phyloP scores from a whole-genome alignment of 2,329 filamentous ascomycete species.

The Botrytis paeoniae region DNA sequence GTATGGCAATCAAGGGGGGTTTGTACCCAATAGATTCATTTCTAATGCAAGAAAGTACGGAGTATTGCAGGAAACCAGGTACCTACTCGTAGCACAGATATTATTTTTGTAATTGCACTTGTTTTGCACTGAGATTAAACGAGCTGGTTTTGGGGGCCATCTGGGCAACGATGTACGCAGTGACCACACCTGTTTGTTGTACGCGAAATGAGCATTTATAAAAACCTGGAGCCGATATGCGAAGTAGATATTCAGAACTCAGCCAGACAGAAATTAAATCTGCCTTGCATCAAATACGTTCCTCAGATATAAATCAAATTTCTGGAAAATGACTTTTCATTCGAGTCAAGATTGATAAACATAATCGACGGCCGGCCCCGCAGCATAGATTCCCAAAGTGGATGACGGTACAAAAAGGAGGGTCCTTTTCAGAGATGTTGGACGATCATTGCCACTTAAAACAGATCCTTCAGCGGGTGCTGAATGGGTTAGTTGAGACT shows the following conservation, averaged over 20 bases:
- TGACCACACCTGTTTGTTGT: not conserved
- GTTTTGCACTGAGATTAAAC: not conserved
- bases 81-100: not conserved
- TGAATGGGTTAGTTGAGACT: not conserved
- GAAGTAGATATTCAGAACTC: not conserved
- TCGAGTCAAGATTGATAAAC: slow-evolving; percentile 1
- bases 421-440: not conserved
- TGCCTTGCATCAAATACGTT: not conserved
- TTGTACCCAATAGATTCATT: not conserved
- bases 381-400: not conserved
- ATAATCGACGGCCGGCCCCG: not conserved
- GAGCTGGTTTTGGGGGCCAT: not conserved
- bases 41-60: not conserved
- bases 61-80: not conserved
- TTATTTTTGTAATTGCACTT: not conserved
- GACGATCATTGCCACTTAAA: not conserved
- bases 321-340: not conserved
- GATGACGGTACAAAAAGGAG: not conserved
- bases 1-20: too few species aligned
- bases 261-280: not conserved
- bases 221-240: not conserved
- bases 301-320: not conserved
- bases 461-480: not conserved
- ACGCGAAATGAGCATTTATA: not conserved
- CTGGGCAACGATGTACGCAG: not conserved